Conservation (phyloP, 345 rosid species). For the Camelina sativa region DNA sequence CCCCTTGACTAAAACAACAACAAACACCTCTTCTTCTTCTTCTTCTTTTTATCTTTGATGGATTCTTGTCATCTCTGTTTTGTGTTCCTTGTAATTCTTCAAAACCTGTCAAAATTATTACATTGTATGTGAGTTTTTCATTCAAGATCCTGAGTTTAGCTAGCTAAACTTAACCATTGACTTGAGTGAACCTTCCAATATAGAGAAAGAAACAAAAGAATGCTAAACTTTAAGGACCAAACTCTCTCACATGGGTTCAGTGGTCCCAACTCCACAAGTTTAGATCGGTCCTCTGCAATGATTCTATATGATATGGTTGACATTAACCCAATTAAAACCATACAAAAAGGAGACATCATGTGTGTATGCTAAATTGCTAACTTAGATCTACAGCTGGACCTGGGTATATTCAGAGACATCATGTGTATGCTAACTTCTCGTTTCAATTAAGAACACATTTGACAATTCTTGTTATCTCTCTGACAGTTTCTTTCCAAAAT, state of each 20-base stretch:
- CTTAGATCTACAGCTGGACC: constrained; percentile 17
- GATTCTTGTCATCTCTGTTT: constrained; percentile 37
- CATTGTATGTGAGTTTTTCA: constrained; percentile 43
- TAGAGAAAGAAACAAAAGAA: background rate
- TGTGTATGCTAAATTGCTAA: background rate
- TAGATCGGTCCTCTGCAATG: constrained; percentile 32
- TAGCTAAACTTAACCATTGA: constrained; percentile 15
- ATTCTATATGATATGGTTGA: constrained; percentile 34
- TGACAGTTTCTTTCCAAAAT: background rate
- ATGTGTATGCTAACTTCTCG: too few species aligned
- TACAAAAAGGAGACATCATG: constrained; percentile 28
- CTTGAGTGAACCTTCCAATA: constrained; percentile 24
- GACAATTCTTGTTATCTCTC: background rate
- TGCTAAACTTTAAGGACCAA: constrained; percentile 41
- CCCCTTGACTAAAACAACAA: constrained; percentile 26
- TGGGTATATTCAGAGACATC: too few species aligned
- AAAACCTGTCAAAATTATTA: constrained; percentile 32
- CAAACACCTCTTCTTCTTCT: background rate
- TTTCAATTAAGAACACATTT: background rate
- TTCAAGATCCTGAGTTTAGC: constrained; percentile 15
- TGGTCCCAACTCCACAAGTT: constrained; percentile 44
- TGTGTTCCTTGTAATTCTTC: constrained; percentile 43
- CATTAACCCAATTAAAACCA: constrained; percentile 22
- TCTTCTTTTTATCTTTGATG: constrained; percentile 12
- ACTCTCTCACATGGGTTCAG: constrained; percentile 40